Evolutionary conservation across 192 early-diverging fungal genomes (phyloP).

Genomic region (Chytriomyces sp.): DNA sequence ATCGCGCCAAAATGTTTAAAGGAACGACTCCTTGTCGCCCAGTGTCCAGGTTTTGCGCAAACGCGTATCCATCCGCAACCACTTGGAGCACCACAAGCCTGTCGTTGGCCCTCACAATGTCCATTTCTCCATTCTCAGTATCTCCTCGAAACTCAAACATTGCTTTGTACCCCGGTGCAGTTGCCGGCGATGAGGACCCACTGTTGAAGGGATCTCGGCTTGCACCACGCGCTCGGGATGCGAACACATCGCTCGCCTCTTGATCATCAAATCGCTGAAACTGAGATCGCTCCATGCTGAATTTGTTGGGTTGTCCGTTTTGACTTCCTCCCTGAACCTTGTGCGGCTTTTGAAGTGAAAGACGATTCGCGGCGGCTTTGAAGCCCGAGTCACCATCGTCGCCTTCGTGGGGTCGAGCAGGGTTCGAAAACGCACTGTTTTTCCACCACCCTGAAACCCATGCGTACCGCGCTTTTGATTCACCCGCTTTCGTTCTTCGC

Average conservation of each 20-base stretch:
- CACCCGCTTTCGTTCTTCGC: not conserved
- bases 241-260: not conserved
- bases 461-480: not conserved
- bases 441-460: slow-evolving; percentile 1
- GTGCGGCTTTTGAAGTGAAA: not conserved
- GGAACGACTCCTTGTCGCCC: slow-evolving; percentile 29
- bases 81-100: slow-evolving; percentile 27
- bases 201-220: slow-evolving; percentile 24
- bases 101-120: slow-evolving; percentile 19
- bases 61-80: slow-evolving; percentile 7
- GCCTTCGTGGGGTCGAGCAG: not conserved
- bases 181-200: not conserved
- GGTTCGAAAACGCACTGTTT: slow-evolving; percentile 4
- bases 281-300: slow-evolving; percentile 6
- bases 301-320: not conserved
- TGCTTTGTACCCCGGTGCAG: slow-evolving; percentile 15
- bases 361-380: not conserved
- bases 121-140: slow-evolving; percentile 7
- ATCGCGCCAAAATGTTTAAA: slow-evolving; percentile 27
- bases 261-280: slow-evolving; percentile 30
- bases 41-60: slow-evolving; percentile 25
- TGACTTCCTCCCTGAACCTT: not conserved
- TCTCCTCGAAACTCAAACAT: slow-evolving; percentile 22
- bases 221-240: not conserved
- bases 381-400: not conserved